Percentiles rank a stretch among this genome's conserved stretches.
These are phyloP conservation scores for Myriosclerotinia duriaeana DNA, from an alignment of 2,329 filamentous ascomycete species.

Conservation along the genomic window DNA sequence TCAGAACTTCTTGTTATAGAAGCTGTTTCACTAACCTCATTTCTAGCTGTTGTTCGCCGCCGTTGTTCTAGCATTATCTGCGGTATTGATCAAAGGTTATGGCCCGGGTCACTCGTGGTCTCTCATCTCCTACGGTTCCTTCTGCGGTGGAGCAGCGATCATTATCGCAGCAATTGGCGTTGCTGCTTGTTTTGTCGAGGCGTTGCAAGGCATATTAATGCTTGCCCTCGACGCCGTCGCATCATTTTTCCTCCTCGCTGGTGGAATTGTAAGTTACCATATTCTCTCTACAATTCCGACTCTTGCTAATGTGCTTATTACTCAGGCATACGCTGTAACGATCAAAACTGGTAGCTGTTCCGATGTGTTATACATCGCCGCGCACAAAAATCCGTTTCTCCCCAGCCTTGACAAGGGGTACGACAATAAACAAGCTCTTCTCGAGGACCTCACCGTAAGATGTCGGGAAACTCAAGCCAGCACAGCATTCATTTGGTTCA, in stretches of 20 bases:
- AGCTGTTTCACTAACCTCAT: background rate
- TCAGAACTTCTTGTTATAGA: background rate
- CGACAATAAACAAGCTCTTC: background rate
- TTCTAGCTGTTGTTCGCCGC: slow-evolving; percentile 32
- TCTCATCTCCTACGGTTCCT: slow-evolving; percentile 33
- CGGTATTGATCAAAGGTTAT: slow-evolving; percentile 32
- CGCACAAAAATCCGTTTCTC: slow-evolving; percentile 25
- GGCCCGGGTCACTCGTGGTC: slow-evolving; percentile 31
- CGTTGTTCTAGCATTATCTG: slow-evolving; percentile 35
- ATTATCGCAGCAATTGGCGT: slow-evolving; percentile 32
- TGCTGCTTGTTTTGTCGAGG: slow-evolving; percentile 32
- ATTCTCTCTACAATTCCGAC: too few species aligned
- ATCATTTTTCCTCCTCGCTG: slow-evolving; percentile 36
- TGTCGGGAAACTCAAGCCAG: slow-evolving; percentile 75
- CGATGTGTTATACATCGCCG: slow-evolving; percentile 20
- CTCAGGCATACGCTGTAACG: slow-evolving; percentile 35
- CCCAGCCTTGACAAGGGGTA: slow-evolving; percentile 23
- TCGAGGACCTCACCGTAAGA: slow-evolving; percentile 41
- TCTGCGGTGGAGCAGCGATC: slow-evolving; percentile 35
- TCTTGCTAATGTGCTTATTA: background rate
- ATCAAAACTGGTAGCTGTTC: slow-evolving; percentile 34
- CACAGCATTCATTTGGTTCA: slow-evolving; percentile 76
- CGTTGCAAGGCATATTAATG: slow-evolving; percentile 33
- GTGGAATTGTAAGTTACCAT: slow-evolving; percentile 33
- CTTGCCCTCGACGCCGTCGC: slow-evolving; percentile 33